phyloP scores from a whole-genome alignment of 2,329 filamentous ascomycete species.

The Pseudocercospora pini-densiflorae region DNA sequence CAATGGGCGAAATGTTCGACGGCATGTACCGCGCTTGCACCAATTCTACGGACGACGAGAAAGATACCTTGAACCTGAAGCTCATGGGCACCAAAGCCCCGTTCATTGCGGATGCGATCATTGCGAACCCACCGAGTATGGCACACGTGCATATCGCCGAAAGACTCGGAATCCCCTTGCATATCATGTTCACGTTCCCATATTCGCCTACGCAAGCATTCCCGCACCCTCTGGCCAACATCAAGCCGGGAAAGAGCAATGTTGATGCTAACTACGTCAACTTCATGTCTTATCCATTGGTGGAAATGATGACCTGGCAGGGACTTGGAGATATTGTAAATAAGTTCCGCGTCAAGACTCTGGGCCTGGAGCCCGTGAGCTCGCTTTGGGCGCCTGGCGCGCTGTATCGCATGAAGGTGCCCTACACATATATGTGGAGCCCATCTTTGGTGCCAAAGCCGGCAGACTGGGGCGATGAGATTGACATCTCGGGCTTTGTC shows the following conservation, averaged over 20 bases:
- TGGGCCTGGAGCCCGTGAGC: constrained; percentile 74
- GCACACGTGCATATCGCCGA: constrained; percentile 81
- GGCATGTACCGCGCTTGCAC: constrained; percentile 82
- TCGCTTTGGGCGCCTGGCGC: constrained; percentile 78
- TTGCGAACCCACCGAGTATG: constrained; percentile 80
- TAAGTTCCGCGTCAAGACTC: constrained; percentile 69
- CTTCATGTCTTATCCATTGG: constrained; percentile 78
- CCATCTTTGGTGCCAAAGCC: constrained; percentile 46
- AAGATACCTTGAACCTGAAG: constrained; percentile 63
- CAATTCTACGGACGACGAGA: constrained; percentile 72
- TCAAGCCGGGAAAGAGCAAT: constrained; percentile 66
- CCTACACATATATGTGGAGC: constrained; percentile 68
- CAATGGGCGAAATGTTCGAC: constrained; percentile 82
- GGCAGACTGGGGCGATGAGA: constrained; percentile 47
- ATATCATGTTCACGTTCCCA: constrained; percentile 64
- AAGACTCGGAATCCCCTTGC: constrained; percentile 74
- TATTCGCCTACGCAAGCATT: constrained; percentile 77
- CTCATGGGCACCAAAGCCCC: constrained; percentile 67
- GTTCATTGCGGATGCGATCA: constrained; percentile 78
- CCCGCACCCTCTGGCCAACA: constrained; percentile 76
- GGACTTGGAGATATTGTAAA: constrained; percentile 77
- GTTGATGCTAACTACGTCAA: constrained; percentile 75
- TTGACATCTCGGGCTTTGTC: constrained; percentile 42
- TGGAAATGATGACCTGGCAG: constrained; percentile 73
- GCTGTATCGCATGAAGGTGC: constrained; percentile 73